These are phyloP conservation scores for Bondarzewia mesenterica DNA, from an alignment of 1,284 basidiomycete species.

Conservation along the genomic window DNA sequence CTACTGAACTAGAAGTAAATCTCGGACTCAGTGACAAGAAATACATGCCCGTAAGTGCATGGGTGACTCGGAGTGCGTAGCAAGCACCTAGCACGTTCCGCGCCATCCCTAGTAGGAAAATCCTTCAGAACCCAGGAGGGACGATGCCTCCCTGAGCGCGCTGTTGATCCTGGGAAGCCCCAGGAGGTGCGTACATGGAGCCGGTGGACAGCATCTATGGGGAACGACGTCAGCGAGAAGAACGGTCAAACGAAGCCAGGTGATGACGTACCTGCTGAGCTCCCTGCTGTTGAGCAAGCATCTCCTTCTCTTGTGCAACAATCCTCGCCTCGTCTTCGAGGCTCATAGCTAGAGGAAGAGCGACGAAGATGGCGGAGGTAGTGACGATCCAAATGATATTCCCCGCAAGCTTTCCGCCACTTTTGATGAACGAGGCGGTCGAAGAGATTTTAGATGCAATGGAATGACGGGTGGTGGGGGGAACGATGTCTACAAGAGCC, in stretches of 20 bases:
- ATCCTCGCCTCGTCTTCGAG: conserved; percentile 96
- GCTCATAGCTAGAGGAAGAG: conserved; percentile 85
- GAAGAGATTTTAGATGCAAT: conserved; percentile 56
- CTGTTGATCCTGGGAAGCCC: conserved; percentile 28
- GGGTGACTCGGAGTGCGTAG: too few relatives aligned
- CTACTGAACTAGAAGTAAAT: too few relatives aligned
- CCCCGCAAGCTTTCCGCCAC: conserved; percentile 67
- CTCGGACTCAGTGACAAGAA: too few relatives aligned
- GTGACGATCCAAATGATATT: conserved; percentile 93
- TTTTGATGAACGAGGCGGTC: conserved; percentile 57
- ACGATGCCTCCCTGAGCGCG: conserved; percentile 63
- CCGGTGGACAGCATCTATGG: conserved; percentile 56
- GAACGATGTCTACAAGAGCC: conserved; percentile 93
- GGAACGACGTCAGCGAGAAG: conserved; percentile 9
- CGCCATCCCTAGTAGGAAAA: too few relatives aligned
- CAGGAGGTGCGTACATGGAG: conserved; percentile 43
- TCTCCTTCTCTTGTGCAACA: conserved; percentile 91
- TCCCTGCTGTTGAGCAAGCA: conserved; percentile 88
- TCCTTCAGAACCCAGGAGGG: conserved; percentile 72
- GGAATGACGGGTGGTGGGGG: conserved; percentile 78
- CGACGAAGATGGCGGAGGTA: conserved; percentile 89
- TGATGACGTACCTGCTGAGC: conserved; percentile 69
- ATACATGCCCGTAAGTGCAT: too few relatives aligned
- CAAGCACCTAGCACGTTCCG: too few relatives aligned
- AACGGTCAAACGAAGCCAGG: not conserved